Evolutionary conservation across 495 filamentous ascomycete genomes (phyloP), one percentile per base, ranked within the genome.

Genomic region (Aspergillus haitiensis): DNA sequence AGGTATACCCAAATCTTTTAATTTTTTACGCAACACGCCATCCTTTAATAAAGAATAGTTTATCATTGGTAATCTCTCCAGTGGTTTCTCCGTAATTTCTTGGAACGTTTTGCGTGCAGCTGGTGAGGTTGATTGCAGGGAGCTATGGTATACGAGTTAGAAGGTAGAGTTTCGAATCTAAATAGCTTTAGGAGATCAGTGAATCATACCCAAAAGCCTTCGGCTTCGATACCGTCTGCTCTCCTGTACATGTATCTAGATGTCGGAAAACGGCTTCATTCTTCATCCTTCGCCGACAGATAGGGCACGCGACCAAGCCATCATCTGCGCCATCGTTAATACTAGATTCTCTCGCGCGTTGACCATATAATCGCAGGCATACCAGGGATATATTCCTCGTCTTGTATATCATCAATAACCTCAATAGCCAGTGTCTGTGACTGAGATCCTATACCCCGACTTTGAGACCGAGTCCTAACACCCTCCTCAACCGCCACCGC

Each of bases 1-100:
- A 0, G 91, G 87, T 51, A 99, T 84, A n/a, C 93, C 93, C 3
- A 94, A 78, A 3, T 96, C 92, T 42, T 73, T 65, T 7, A 98
- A 74, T 72, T 96, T 97, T 63, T 89, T 91, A 32, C 86, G 84
- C 35, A 99, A 79, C 7, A 81, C 80, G 0, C 61, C 75, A 5
- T 98, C 93, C 65, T 87, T 95, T 6, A 96, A 71, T 61, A 96
- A 76, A 16, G 85, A 85, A 72, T 96, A 97, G 61, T 87, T 90
- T 5, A 97, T 76, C 8, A 87, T 80, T 0, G 93, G 88, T 8
- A 98, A 74, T 35, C 90, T 84, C 49, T 85, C 78, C 21, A 69
- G 82, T 66, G 63, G 69, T 57, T 78, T 77, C 7, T 54, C 46
- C 32, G 54, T 62, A 12, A 58, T 39, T 27, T 57, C 42, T 34